These are phyloP conservation scores for Coemansia javaensis DNA, from an alignment of 192 early-diverging fungal species.

Conservation along the genomic window DNA sequence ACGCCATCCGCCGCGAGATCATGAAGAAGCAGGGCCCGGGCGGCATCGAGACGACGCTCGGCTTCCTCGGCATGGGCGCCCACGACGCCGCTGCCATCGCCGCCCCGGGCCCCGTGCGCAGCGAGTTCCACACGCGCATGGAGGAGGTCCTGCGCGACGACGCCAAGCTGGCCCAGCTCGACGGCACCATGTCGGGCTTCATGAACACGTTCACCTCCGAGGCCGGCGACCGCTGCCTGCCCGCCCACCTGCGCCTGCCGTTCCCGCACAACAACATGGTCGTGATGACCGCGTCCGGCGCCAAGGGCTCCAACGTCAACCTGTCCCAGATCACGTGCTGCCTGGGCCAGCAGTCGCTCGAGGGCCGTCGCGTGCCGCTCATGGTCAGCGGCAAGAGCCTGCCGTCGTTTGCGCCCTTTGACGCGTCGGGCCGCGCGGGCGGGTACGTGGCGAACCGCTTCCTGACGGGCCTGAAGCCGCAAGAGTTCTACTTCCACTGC, in stretches of 20 bases:
- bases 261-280: slow-evolving; percentile 99
- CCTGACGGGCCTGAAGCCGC: slow-evolving; percentile 97
- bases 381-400: slow-evolving; percentile 97
- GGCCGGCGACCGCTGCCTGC: slow-evolving; percentile 28
- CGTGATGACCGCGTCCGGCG: slow-evolving; percentile 97
- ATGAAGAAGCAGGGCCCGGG: slow-evolving; percentile 56
- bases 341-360: slow-evolving; percentile 96
- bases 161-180: slow-evolving; percentile 81
- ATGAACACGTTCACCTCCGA: slow-evolving; percentile 77
- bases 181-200: slow-evolving; percentile 76
- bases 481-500: slow-evolving; percentile 87
- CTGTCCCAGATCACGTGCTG: slow-evolving; percentile 95
- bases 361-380: slow-evolving; percentile 94
- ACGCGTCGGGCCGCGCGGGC: slow-evolving; percentile 84
- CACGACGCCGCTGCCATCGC: slow-evolving; percentile 38
- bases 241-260: slow-evolving; percentile 35
- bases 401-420: slow-evolving; percentile 90
- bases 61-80: slow-evolving; percentile 66
- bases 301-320: slow-evolving; percentile 95
- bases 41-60: slow-evolving; percentile 68
- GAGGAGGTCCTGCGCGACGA: slow-evolving; percentile 83
- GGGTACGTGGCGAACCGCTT: slow-evolving; percentile 97
- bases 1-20: slow-evolving; percentile 68
- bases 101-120: slow-evolving; percentile 24
- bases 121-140: slow-evolving; percentile 67